These are phyloP conservation scores for Fragaria ananassa DNA, from an alignment of 306 rosid species.

Conservation along the genomic window DNA sequence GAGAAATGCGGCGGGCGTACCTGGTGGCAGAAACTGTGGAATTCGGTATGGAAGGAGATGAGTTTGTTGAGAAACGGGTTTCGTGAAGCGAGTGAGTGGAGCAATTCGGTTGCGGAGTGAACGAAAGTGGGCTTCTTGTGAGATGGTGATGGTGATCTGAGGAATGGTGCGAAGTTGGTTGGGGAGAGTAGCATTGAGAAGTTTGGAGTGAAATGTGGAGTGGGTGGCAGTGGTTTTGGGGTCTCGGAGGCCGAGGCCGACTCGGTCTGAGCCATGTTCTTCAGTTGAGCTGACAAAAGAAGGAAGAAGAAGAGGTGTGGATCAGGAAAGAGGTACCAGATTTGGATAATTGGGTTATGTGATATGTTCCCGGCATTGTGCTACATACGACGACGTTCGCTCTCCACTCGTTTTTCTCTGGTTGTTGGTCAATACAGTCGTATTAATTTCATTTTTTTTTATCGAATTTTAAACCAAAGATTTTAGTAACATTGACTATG, in stretches of 20 bases:
- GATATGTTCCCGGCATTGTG: not conserved
- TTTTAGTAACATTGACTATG: no score
- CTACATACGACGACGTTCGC: constrained; percentile 31
- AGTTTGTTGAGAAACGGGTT: constrained; percentile 55
- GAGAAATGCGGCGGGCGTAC: constrained; percentile 24
- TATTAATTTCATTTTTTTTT: no score
- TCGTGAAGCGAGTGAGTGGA: constrained; percentile 49
- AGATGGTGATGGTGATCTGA: constrained; percentile 28
- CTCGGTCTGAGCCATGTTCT: constrained; percentile 48
- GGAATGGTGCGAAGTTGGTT: constrained; percentile 51
- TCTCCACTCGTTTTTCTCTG: constrained; percentile 18
- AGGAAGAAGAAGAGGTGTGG: constrained; percentile 29
- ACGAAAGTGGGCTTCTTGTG: constrained; percentile 28
- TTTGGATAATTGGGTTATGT: constrained; percentile 1
- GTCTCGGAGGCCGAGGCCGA: constrained; percentile 29
- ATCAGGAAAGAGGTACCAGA: not conserved
- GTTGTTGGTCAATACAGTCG: not conserved
- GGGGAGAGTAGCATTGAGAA: constrained; percentile 37
- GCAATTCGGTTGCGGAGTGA: constrained; percentile 29
- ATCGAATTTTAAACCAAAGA: no score
- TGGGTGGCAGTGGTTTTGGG: constrained; percentile 15
- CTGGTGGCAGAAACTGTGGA: constrained; percentile 51
- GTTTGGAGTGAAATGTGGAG: constrained; percentile 24
- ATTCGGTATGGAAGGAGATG: constrained; percentile 42
- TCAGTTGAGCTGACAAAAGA: not conserved